Conservation (phyloP, 1,284 basidiomycete species). For the Marasmius tenuissimus region DNA sequence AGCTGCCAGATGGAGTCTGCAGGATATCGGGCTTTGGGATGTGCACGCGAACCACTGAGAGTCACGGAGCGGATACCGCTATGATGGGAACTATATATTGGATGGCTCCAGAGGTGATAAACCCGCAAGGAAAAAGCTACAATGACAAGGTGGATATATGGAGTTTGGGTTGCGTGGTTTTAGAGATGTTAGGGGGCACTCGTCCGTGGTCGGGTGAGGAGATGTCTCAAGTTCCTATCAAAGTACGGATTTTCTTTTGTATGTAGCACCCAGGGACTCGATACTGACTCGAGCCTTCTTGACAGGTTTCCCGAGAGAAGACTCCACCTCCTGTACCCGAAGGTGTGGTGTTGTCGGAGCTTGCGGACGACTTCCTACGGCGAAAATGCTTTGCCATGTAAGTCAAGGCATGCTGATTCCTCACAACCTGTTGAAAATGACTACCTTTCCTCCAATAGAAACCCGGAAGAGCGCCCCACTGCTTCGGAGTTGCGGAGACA, state of each 20-base stretch:
- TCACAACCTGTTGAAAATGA: constrained; percentile 4
- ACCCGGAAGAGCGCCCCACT: constrained; percentile 85
- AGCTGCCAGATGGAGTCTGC: constrained; percentile 60
- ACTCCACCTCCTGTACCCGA: not conserved
- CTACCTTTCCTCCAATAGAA: constrained; percentile 39
- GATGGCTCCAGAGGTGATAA: constrained; percentile 77
- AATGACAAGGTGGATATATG: constrained; percentile 77
- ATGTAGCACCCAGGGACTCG: constrained; percentile 7
- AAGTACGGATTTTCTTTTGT: constrained; percentile 25
- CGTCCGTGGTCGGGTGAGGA: constrained; percentile 59
- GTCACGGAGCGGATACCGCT: constrained; percentile 48
- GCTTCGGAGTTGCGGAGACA: constrained; percentile 83
- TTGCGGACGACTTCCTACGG: constrained; percentile 81
- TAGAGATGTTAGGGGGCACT: constrained; percentile 78
- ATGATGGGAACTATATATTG: constrained; percentile 77
- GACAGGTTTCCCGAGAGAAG: not conserved
- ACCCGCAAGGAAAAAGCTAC: constrained; percentile 44
- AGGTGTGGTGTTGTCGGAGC: constrained; percentile 51
- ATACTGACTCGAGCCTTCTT: not conserved
- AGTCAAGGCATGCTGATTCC: constrained; percentile 25
- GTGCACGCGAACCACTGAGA: constrained; percentile 53
- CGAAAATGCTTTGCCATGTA: constrained; percentile 88
- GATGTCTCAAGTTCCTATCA: constrained; percentile 34
- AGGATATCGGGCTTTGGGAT: constrained; percentile 75
- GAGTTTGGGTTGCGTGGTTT: constrained; percentile 75